Evolutionary conservation across 345 rosid species (phyloP).

Genomic region (Orychophragmus violaceus): DNA sequence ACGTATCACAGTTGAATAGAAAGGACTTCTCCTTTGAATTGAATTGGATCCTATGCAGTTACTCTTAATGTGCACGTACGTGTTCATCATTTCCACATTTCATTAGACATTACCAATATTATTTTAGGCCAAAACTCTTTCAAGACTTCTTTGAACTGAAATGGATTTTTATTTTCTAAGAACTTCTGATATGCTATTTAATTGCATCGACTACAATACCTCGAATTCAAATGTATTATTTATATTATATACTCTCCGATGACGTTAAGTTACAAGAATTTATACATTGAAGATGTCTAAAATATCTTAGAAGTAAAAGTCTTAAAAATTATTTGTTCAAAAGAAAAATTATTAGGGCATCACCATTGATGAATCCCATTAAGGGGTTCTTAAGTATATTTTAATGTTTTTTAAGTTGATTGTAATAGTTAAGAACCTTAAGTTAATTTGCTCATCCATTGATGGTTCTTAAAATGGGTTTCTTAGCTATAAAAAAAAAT

Average conservation of each 20-base stretch:
- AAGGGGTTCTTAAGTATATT: too few species aligned
- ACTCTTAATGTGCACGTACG: constrained; percentile 15
- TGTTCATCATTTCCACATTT: constrained; percentile 4
- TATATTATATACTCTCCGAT: neutral
- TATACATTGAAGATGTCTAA: neutral
- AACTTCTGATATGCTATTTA: neutral
- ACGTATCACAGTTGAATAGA: constrained; percentile 24
- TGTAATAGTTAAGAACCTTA: too few species aligned
- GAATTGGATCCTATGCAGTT: constrained; percentile 30
- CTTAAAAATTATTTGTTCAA: neutral
- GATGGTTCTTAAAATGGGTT: too few species aligned
- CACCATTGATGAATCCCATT: too few species aligned
- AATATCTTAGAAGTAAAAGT: neutral
- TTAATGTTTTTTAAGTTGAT: too few species aligned
- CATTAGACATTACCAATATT: neutral
- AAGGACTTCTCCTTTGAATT: constrained; percentile 27
- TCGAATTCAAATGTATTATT: neutral
- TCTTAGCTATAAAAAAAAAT: too few species aligned
- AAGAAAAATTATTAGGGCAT: too few species aligned
- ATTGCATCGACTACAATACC: neutral
- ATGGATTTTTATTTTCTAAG: neutral
- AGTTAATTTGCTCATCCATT: too few species aligned
- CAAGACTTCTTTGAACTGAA: neutral
- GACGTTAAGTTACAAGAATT: neutral
- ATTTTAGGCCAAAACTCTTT: neutral